Evolutionary conservation across 176 grass and related monocot genomes (phyloP).

Genomic region (Areca catechu): DNA sequence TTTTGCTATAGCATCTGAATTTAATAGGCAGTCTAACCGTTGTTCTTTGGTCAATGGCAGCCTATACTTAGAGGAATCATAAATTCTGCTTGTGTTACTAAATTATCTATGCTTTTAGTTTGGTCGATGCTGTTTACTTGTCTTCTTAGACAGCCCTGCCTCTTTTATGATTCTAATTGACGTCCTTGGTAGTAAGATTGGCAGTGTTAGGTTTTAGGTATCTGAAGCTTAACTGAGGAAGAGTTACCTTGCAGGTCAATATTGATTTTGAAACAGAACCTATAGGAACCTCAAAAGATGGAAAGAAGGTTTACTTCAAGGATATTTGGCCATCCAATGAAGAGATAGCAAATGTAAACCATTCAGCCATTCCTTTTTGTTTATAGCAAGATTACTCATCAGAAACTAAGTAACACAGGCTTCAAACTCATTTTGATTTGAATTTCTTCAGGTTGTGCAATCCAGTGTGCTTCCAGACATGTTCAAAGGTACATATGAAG

Average conservation of each 20-base stretch:
- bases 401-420: not conserved
- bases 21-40: too few species aligned
- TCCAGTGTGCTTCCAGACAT: conserved; percentile 93
- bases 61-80: too few species aligned
- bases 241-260: conserved; percentile 53
- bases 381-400: not conserved
- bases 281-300: conserved; percentile 75
- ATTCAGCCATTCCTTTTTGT: conserved; percentile 1
- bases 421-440: conserved; percentile 19
- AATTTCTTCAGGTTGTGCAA: conserved; percentile 69
- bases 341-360: conserved; percentile 68
- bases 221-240: not conserved
- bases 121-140: too few species aligned
- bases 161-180: too few species aligned
- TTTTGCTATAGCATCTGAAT: too few species aligned
- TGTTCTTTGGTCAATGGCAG: too few species aligned
- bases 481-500: conserved; percentile 82
- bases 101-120: too few species aligned
- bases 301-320: conserved; percentile 81
- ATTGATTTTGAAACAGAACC: conserved; percentile 98
- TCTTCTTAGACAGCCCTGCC: too few species aligned
- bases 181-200: too few species aligned
- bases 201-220: too few species aligned
- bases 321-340: conserved; percentile 85
- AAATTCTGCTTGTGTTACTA: too few species aligned